Percentiles rank a stretch among this genome's conserved stretches.
Conservation (phyloP, 2,329 filamentous ascomycete species). For the Xylaria sp. region DNA sequence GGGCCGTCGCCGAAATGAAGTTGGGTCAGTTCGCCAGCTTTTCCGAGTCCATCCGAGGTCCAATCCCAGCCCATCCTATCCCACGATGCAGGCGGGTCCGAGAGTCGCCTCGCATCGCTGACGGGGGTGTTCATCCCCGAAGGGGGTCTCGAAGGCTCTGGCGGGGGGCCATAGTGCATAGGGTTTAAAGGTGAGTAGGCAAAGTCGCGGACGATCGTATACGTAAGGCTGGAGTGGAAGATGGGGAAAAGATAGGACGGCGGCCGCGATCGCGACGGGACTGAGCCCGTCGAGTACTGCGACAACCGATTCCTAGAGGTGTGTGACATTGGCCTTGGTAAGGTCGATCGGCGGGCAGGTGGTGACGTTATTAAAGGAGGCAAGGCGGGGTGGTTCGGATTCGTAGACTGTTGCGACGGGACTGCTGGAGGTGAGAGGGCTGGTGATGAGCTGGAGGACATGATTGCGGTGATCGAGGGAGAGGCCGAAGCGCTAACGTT, state of each 20-base stretch:
- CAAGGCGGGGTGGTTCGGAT: constrained; percentile 57
- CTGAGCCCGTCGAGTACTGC: constrained; percentile 76
- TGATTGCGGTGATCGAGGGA: constrained; percentile 53
- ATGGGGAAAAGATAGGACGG: constrained; percentile 79
- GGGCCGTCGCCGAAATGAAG: constrained; percentile 87
- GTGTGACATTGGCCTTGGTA: constrained; percentile 72
- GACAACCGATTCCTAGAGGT: constrained; percentile 81
- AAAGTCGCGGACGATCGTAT: constrained; percentile 94
- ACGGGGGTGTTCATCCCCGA: constrained; percentile 84
- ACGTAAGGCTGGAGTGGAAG: constrained; percentile 83
- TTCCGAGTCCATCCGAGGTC: constrained; percentile 57
- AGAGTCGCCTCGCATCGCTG: constrained; percentile 79
- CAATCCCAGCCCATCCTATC: constrained; percentile 69
- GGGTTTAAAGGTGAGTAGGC: constrained; percentile 83
- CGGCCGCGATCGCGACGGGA: constrained; percentile 72
- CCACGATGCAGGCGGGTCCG: constrained; percentile 78
- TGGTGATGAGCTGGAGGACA: constrained; percentile 60
- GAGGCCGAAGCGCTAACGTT: constrained; percentile 35
- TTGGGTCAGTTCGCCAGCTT: constrained; percentile 73
- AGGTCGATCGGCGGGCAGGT: constrained; percentile 59
- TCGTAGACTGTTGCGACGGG: constrained; percentile 41
- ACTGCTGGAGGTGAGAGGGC: constrained; percentile 55
- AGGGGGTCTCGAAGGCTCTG: constrained; percentile 68
- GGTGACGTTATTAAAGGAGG: constrained; percentile 62
- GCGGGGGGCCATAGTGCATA: constrained; percentile 91